These are phyloP conservation scores for Luffa aegyptiaca DNA, from an alignment of 306 rosid genomes.

Conservation along the genomic window DNA sequence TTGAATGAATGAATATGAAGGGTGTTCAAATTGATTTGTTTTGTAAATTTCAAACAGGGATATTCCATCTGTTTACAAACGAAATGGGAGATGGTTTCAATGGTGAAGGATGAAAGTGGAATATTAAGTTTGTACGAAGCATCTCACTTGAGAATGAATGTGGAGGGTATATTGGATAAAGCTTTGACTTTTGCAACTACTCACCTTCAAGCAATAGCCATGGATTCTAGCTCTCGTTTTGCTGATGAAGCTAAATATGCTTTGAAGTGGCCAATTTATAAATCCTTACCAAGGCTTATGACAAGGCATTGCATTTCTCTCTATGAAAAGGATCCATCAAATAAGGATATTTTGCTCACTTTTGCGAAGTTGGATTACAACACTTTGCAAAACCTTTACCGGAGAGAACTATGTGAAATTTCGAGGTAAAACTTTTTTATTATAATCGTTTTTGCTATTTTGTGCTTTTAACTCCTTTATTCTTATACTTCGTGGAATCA, in stretches of 20 bases:
- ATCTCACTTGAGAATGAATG: conserved; percentile 1
- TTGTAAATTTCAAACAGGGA: background rate
- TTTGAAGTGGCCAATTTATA: conserved; percentile 5
- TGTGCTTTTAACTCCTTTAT: no score
- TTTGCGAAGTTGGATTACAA: conserved; percentile 25
- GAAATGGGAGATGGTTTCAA: conserved; percentile 1
- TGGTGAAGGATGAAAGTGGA: background rate
- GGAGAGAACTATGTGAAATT: background rate
- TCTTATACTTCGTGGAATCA: no score
- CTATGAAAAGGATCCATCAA: conserved; percentile 4
- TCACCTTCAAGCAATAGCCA: background rate
- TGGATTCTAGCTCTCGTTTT: background rate
- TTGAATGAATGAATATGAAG: no score
- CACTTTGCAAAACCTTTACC: background rate
- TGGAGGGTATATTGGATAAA: background rate
- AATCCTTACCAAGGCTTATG: background rate
- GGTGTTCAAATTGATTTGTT: no score
- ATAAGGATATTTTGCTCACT: background rate
- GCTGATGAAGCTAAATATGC: background rate
- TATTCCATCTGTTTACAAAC: conserved; percentile 8
- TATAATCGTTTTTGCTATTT: no score
- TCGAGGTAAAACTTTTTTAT: conserved; percentile 2
- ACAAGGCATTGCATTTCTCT: conserved; percentile 3
- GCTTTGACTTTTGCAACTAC: conserved; percentile 4
- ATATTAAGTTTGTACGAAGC: conserved; percentile 22